Conservation (phyloP, 768 basidiomycete species). For the Tylopilus rubrobrunneus region DNA sequence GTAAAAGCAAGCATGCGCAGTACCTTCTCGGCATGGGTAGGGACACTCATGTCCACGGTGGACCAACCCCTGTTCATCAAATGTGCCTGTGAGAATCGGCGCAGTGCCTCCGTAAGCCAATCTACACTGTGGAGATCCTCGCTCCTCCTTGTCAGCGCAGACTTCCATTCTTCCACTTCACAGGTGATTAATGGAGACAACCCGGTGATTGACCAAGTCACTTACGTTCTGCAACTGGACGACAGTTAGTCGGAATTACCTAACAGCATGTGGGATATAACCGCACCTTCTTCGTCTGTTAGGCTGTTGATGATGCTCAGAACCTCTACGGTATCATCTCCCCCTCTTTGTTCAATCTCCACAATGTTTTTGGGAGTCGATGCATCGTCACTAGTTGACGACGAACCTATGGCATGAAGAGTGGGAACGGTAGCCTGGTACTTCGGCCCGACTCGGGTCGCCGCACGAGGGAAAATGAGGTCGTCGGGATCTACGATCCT, state of each 20-base stretch:
- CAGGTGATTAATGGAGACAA: conserved; percentile 2
- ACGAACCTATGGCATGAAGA: conserved; percentile 32
- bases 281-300: conserved; percentile 64
- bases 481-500: conserved; percentile 82
- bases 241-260: conserved; percentile 20
- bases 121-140: conserved; percentile 64
- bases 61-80: conserved; percentile 52
- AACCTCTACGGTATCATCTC: conserved; percentile 70
- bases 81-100: conserved; percentile 67
- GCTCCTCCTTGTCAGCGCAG: conserved; percentile 48
- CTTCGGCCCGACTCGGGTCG: conserved; percentile 85
- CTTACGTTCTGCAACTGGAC: conserved; percentile 57
- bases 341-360: conserved; percentile 55
- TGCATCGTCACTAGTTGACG: conserved; percentile 26
- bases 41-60: conserved; percentile 60
- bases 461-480: conserved; percentile 91
- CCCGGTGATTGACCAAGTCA: background rate
- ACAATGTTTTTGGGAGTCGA: background rate
- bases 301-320: conserved; percentile 62
- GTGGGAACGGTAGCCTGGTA: conserved; percentile 67
- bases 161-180: conserved; percentile 66
- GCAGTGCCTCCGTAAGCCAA: conserved; percentile 75
- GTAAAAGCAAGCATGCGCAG: conserved; percentile 4
- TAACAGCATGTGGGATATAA: conserved; percentile 14
- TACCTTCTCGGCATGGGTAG: conserved; percentile 64